A percentile compares a stretch with the other conserved stretches of the same genome.
Evolutionary conservation across 1,284 basidiomycete genomes (phyloP).

Genomic region (Meripilus lineatus): DNA sequence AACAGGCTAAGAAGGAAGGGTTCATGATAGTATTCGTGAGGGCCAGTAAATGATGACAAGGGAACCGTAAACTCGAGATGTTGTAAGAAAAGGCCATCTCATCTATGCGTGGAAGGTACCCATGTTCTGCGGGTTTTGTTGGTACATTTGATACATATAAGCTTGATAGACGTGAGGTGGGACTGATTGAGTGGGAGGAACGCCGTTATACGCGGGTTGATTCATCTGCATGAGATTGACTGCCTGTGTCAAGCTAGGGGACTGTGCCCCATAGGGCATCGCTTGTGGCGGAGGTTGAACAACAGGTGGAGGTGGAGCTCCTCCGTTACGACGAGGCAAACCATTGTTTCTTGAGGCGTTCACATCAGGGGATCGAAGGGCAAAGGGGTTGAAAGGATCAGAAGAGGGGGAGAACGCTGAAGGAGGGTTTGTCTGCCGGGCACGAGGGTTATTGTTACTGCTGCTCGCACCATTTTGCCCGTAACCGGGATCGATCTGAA

Average conservation of each 20-base stretch:
- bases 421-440: slow-evolving; percentile 44
- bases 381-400: slow-evolving; percentile 76
- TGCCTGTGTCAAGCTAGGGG: slow-evolving; percentile 51
- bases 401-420: slow-evolving; percentile 57
- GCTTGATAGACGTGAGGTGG: slow-evolving; percentile 72
- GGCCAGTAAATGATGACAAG: slow-evolving; percentile 9
- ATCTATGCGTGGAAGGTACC: slow-evolving; percentile 69
- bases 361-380: slow-evolving; percentile 56
- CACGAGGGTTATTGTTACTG: too few species aligned
- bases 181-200: slow-evolving; percentile 50
- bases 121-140: slow-evolving; percentile 67
- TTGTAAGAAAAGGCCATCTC: background rate
- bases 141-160: slow-evolving; percentile 79
- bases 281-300: slow-evolving; percentile 33
- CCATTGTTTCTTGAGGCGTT: slow-evolving; percentile 43
- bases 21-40: slow-evolving; percentile 11
- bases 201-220: slow-evolving; percentile 56
- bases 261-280: slow-evolving; percentile 55
- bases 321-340: slow-evolving; percentile 49
- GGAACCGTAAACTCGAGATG: slow-evolving; percentile 4
- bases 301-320: slow-evolving; percentile 28
- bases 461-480: slow-evolving; percentile 27
- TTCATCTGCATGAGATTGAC: slow-evolving; percentile 57
- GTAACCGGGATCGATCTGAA: slow-evolving; percentile 66
- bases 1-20: slow-evolving; percentile 8